Base-by-base conservation (phyloP, 371 early-diverging fungal genomes). In the Batkoa obscura region DNA sequence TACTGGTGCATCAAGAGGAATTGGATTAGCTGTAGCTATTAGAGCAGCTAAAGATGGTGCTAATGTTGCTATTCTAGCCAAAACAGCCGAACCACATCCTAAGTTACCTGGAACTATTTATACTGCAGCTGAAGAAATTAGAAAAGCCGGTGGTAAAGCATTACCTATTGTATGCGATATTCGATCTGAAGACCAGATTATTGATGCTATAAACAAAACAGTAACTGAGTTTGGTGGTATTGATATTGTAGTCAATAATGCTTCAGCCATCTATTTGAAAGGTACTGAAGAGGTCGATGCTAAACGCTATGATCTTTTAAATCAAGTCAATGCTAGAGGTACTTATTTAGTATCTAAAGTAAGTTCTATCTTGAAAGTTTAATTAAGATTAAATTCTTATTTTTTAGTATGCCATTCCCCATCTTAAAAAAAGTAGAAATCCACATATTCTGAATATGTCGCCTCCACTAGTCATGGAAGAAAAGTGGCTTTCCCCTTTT, bases 261-360 rank as follows among this genome's bases (percentile, higher is more conserved):
- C 81, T 1, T 77, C 78, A 23, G 88, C 88, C 1, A 86, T 88
- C 60, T 65, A 68, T 50, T 64, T 84, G 59, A 80, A 78, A 10
- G 61, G 74, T 56, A 86, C 84, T 0, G 68, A 67, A 55, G 60
- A 62, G 15, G 81, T 82, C 0, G 48, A 70, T 2, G 62, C 76
- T 51, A 87, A 85, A 64, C 78, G 72, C 64, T 84, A 76, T 50
- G 86, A 87, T 62, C 66, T 87, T 60, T 86, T 88, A 87, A 74
- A 82, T 66, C 64, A 68, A 50, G 72, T 88, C 68, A 88, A 88
- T 62, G 76, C 76, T 1, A 73, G 88, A 36, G 88, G 89, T 2
- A 85, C 88, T 23, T 88, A 79, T 77, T 57, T 88, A 57, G 75
- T 78, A 32, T 73, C 84, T 43, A 83, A 86, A 69, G 64, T 67